Conservation (phyloP, 352 stramenopile genomes). For the Stramenopiles sp. region DNA sequence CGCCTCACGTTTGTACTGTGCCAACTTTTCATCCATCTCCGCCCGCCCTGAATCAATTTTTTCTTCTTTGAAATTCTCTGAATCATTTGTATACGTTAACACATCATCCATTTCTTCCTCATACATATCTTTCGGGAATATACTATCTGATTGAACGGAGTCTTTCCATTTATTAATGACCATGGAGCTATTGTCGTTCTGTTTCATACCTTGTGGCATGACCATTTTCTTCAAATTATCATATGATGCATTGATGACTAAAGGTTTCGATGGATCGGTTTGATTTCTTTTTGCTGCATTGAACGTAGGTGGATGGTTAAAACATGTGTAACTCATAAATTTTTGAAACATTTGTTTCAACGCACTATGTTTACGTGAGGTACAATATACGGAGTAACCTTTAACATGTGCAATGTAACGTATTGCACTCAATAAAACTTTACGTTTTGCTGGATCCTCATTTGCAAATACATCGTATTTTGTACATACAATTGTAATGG, state of each 20-base stretch:
- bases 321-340: neutral
- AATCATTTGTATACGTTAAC: neutral
- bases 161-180: neutral
- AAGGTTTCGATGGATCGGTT: neutral
- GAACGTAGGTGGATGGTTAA: neutral
- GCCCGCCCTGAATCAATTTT: neutral
- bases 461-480: conserved; percentile 67
- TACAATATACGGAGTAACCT: conserved; percentile 56
- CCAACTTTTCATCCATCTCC: neutral
- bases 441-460: conserved; percentile 54
- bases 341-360: conserved; percentile 38
- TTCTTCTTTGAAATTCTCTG: neutral
- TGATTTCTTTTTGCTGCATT: neutral
- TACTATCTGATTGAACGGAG: neutral
- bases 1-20: neutral
- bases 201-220: neutral
- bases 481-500: conserved; percentile 53
- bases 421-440: conserved; percentile 50
- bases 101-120: neutral
- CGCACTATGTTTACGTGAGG: conserved; percentile 56
- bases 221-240: neutral
- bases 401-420: conserved; percentile 57
- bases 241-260: neutral
- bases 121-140: neutral
- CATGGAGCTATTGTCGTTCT: neutral